These are phyloP conservation scores for Gracilaria domingensis DNA, from an alignment of 23 red algal genomes.

Conservation along the genomic window DNA sequence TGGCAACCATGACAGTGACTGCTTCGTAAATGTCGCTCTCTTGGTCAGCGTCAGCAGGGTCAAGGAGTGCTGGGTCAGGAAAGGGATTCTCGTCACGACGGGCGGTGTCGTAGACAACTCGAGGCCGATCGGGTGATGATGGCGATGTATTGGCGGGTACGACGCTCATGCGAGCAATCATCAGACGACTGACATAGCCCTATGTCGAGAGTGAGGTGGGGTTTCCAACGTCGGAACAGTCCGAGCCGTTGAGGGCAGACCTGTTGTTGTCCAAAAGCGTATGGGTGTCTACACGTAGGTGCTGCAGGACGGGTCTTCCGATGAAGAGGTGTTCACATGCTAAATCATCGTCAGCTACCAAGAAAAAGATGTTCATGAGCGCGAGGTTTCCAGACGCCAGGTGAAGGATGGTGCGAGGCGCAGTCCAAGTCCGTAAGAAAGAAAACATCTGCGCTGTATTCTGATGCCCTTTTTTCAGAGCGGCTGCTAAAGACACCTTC, in stretches of 20 bases:
- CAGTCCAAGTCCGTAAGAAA: conserved; percentile 33
- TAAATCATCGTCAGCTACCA: conserved; percentile 53
- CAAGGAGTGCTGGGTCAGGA: conserved; percentile 38
- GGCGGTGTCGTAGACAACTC: conserved; percentile 29
- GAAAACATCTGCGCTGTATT: background rate
- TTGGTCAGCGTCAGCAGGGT: conserved; percentile 41
- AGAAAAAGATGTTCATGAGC: conserved; percentile 17
- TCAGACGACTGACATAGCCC: conserved; percentile 14
- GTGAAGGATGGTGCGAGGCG: conserved; percentile 25
- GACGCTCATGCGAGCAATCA: conserved; percentile 35
- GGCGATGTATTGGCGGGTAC: background rate
- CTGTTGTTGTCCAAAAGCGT: conserved; percentile 45
- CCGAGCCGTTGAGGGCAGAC: conserved; percentile 34
- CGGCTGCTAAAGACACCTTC: background rate
- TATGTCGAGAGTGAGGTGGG: background rate
- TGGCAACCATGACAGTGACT: background rate
- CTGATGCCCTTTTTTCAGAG: conserved; percentile 3
- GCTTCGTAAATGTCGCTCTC: conserved; percentile 25
- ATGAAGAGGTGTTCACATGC: conserved; percentile 38
- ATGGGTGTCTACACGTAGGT: conserved; percentile 43
- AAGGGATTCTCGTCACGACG: conserved; percentile 9
- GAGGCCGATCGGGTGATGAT: background rate
- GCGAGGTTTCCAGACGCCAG: conserved; percentile 26
- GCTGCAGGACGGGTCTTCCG: conserved; percentile 23
- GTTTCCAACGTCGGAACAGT: conserved; percentile 53